Percentiles rank a stretch among this genome's conserved stretches.
Evolutionary conservation across 768 basidiomycete species (phyloP).

Genomic region (Coprinellus micaceus): DNA sequence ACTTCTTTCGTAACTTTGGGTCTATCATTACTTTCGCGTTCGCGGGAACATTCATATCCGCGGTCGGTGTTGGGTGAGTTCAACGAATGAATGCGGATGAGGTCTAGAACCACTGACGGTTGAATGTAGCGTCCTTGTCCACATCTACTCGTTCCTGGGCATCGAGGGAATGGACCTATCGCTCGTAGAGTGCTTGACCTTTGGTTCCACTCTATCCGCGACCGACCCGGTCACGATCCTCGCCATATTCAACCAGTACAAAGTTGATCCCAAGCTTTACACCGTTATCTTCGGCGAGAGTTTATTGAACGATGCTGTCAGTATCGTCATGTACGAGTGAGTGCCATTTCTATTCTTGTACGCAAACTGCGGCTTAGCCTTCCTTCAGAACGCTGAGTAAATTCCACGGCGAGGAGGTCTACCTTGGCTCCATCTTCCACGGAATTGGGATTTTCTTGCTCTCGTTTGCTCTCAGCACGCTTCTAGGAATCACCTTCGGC

Average conservation of each 20-base stretch:
- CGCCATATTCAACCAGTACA: slow-evolving; percentile 97
- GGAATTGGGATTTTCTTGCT: slow-evolving; percentile 97
- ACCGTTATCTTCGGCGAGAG: slow-evolving; percentile 97
- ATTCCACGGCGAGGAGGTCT: slow-evolving; percentile 88
- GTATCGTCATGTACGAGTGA: slow-evolving; percentile 99
- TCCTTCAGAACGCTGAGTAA: slow-evolving; percentile 74
- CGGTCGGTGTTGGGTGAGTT: slow-evolving; percentile 91
- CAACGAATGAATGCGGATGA: not conserved
- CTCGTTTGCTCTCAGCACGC: slow-evolving; percentile 93
- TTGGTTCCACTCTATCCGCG: slow-evolving; percentile 94
- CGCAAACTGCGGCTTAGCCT: not conserved
- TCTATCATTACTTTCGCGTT: slow-evolving; percentile 95
- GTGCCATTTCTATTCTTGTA: slow-evolving; percentile 30
- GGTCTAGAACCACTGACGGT: not conserved
- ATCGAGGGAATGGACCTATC: slow-evolving; percentile 84
- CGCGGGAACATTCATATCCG: slow-evolving; percentile 92
- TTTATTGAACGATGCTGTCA: slow-evolving; percentile 96
- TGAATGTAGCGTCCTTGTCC: slow-evolving; percentile 81
- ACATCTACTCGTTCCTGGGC: slow-evolving; percentile 90
- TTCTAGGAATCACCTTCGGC: slow-evolving; percentile 88
- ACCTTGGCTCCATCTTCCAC: slow-evolving; percentile 84
- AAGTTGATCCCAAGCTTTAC: slow-evolving; percentile 97
- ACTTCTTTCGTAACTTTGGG: slow-evolving; percentile 98
- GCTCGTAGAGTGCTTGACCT: slow-evolving; percentile 89
- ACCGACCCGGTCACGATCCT: slow-evolving; percentile 98